phyloP scores from a whole-genome alignment of 192 early-diverging fungal species.

The Entomortierella lignicola region DNA sequence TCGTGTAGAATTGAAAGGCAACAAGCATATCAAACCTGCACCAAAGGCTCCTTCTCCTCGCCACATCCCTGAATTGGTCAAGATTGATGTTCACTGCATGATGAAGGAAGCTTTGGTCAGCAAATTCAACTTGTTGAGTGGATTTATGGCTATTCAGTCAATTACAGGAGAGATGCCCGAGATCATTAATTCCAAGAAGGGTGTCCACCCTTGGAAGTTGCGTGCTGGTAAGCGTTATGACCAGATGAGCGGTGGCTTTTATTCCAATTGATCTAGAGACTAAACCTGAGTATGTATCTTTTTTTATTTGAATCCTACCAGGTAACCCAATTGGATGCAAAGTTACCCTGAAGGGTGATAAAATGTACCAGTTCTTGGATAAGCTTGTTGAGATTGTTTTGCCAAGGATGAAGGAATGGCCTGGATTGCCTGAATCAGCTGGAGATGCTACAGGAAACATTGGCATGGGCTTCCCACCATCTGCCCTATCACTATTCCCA shows the following conservation, averaged over 20 bases:
- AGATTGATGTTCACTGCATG: constrained; percentile 88
- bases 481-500: constrained; percentile 91
- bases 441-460: constrained; percentile 89
- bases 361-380: constrained; percentile 96
- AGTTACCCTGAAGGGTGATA: constrained; percentile 82
- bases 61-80: constrained; percentile 74
- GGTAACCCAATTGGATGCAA: constrained; percentile 91
- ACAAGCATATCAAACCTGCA: constrained; percentile 64
- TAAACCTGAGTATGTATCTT: background rate
- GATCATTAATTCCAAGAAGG: constrained; percentile 81
- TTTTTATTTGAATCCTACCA: background rate
- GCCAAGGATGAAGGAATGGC: constrained; percentile 93
- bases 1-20: constrained; percentile 54
- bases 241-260: background rate
- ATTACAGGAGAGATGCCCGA: constrained; percentile 87
- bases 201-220: constrained; percentile 88
- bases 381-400: constrained; percentile 93
- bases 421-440: constrained; percentile 75
- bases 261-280: background rate
- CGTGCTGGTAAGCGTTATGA: constrained; percentile 68
- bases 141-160: constrained; percentile 91
- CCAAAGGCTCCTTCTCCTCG: constrained; percentile 68
- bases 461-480: constrained; percentile 84
- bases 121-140: constrained; percentile 90
- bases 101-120: constrained; percentile 86